A percentile compares a stretch with the other conserved stretches of the same genome.
phyloP scores from a whole-genome alignment of 83 land plant genomes.

The Picea mariana region DNA sequence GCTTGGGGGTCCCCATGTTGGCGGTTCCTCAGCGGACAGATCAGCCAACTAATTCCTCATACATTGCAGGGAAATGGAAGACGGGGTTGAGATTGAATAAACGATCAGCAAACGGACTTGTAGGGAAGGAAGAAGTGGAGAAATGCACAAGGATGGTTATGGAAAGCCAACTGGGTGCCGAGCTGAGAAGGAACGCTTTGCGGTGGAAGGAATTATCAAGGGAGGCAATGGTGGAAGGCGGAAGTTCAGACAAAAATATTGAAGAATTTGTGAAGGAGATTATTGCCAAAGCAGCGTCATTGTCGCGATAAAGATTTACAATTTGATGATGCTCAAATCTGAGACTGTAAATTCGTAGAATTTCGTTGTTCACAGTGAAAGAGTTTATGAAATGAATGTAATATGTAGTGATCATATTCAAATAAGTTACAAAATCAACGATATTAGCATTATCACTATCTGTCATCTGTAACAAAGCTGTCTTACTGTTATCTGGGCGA shows the following conservation, averaged over 20 bases:
- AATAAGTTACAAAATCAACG: too few species aligned
- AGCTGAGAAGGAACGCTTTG: slow-evolving; percentile 24
- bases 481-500: too few species aligned
- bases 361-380: too few species aligned
- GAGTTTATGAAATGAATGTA: too few species aligned
- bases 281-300: too few species aligned
- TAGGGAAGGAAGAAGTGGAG: slow-evolving; percentile 29
- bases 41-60: slow-evolving; percentile 52
- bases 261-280: too few species aligned
- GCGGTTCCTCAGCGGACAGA: slow-evolving; percentile 60
- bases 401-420: too few species aligned
- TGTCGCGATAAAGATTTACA: too few species aligned
- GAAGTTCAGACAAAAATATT: background rate
- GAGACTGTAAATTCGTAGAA: too few species aligned
- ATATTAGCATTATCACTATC: too few species aligned
- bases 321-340: too few species aligned
- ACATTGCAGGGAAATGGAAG: slow-evolving; percentile 37
- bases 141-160: slow-evolving; percentile 29
- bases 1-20: background rate
- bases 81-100: slow-evolving; percentile 37
- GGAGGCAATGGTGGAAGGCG: slow-evolving; percentile 26
- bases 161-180: slow-evolving; percentile 31
- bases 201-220: slow-evolving; percentile 27
- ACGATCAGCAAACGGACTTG: slow-evolving; percentile 5
- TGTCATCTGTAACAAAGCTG: too few species aligned